Percentiles rank a stretch among this genome's conserved stretches.
phyloP scores from a whole-genome alignment of 495 filamentous ascomycete genomes.

The Penicillium fimorum region DNA sequence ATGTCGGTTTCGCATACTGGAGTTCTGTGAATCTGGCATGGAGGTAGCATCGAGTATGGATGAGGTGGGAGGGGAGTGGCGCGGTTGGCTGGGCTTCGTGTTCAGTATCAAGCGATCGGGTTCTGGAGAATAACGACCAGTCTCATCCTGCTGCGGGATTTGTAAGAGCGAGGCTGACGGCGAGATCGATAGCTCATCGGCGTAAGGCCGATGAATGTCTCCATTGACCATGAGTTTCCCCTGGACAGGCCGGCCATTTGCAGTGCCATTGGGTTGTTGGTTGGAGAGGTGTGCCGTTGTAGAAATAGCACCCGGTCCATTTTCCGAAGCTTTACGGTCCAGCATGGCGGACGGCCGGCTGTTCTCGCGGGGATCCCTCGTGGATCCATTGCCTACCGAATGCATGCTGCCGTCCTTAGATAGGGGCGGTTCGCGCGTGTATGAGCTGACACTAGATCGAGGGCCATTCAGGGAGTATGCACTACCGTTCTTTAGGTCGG shows the following conservation, averaged over 20 bases:
- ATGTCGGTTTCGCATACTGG: conserved; percentile 73
- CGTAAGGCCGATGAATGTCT: conserved; percentile 35
- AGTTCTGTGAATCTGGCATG: conserved; percentile 44
- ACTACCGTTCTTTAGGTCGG: conserved; percentile 43
- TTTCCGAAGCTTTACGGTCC: conserved; percentile 38
- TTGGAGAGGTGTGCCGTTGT: conserved; percentile 27
- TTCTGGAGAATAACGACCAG: conserved; percentile 40
- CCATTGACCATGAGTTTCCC: conserved; percentile 44
- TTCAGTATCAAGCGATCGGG: conserved; percentile 39
- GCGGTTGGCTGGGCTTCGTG: conserved; percentile 51
- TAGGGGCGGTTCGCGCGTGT: conserved; percentile 47
- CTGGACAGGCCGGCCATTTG: conserved; percentile 28
- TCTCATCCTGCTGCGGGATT: conserved; percentile 36
- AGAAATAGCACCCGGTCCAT: conserved; percentile 33
- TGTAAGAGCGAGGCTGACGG: conserved; percentile 33
- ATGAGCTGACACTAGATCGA: conserved; percentile 48
- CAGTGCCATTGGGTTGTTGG: conserved; percentile 38
- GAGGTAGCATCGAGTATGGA: conserved; percentile 42
- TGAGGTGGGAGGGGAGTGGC: conserved; percentile 71
- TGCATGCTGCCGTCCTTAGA: conserved; percentile 55
- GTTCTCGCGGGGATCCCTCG: conserved; percentile 40
- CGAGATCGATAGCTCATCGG: conserved; percentile 33
- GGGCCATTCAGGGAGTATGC: conserved; percentile 48
- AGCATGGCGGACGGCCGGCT: conserved; percentile 39
- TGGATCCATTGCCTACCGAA: conserved; percentile 48